Evolutionary conservation across 352 stramenopile species (phyloP).

Genomic region (Pythium periplocum): DNA sequence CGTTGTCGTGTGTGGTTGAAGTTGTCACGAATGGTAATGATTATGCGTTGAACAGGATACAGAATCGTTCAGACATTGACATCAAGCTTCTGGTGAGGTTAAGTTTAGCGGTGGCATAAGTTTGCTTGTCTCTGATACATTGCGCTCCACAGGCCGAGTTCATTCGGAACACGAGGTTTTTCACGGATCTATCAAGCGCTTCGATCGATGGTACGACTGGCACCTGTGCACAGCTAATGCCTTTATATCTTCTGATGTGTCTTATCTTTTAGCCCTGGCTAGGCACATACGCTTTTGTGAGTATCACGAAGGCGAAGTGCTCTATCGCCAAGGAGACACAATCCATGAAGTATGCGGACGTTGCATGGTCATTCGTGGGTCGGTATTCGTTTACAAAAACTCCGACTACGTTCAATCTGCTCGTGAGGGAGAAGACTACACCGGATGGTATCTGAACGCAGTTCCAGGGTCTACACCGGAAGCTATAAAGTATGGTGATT

Average conservation of each 20-base stretch:
- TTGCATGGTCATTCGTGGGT: constrained; percentile 40
- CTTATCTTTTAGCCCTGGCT: constrained; percentile 22
- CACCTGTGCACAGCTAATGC: background rate
- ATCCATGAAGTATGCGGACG: constrained; percentile 31
- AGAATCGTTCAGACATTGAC: constrained; percentile 38
- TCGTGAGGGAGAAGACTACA: constrained; percentile 25
- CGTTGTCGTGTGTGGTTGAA: background rate
- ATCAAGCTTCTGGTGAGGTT: constrained; percentile 37
- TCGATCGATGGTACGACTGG: constrained; percentile 30
- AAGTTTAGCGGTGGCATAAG: background rate
- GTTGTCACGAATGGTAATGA: background rate
- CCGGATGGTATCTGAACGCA: constrained; percentile 18
- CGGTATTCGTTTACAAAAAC: constrained; percentile 35
- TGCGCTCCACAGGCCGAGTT: constrained; percentile 22
- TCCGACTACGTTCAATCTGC: constrained; percentile 11
- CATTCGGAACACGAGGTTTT: constrained; percentile 29
- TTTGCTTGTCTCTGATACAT: background rate
- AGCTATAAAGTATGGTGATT: constrained; percentile 29
- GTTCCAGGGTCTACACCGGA: constrained; percentile 5
- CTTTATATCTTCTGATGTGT: background rate
- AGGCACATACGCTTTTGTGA: constrained; percentile 26
- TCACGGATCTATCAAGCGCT: constrained; percentile 21
- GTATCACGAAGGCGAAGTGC: constrained; percentile 33
- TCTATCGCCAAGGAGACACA: constrained; percentile 33
- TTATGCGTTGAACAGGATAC: constrained; percentile 18